Evolutionary conservation across 306 rosid species (phyloP), one percentile per base, ranked within the genome.

Genomic region (Ceratonia siliqua): DNA sequence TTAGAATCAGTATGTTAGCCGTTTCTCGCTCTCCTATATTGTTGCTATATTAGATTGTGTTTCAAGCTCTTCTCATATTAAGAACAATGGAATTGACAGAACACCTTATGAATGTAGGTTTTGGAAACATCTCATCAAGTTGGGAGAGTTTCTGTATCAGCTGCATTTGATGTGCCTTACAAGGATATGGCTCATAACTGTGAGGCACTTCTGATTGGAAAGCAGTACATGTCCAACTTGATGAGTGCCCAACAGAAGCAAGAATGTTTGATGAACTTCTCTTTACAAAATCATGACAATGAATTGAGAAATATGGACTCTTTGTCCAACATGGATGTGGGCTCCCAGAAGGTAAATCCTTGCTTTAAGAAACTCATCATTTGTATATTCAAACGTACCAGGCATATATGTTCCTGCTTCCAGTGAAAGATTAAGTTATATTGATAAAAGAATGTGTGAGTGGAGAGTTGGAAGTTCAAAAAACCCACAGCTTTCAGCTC

Each of bases 111-210:
- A 57, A 11, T 66, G 58, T 78, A 94, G 99, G 87, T 85, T 74
- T 84, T 83, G 73, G 98, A 92, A 75, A 83, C 96, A n/a, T 68
- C 93, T 21, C 59, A 85, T 74, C 87, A 82, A 82, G 79, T 81
- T 22, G 98, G 85, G 68, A 84, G 97, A 74, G 13, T 78, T 49
- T 90, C 98, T 15, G 81, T 86, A 70, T 81, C 87, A 39, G 62
- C 73, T 21, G 66, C 84, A 50, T 74, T 72, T 50, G 81, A 89
- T 65, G 85, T 87, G 82, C 79, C 99, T 62, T 94, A 82, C 84
- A 76, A 83, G 86, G 97, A 92, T 83, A 86, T 92, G 93, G 85
- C 98, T 28, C 82, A 77, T 57, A 90, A 92, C 66, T 92, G 97
- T 70, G 99, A 95, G 80, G 85, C 80, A 6, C 92, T 85, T 72